Percentiles rank a stretch among this genome's conserved stretches.
These are phyloP conservation scores for Ocimum tenuiflorum DNA, from an alignment of 257 asterid species.

Conservation along the genomic window DNA sequence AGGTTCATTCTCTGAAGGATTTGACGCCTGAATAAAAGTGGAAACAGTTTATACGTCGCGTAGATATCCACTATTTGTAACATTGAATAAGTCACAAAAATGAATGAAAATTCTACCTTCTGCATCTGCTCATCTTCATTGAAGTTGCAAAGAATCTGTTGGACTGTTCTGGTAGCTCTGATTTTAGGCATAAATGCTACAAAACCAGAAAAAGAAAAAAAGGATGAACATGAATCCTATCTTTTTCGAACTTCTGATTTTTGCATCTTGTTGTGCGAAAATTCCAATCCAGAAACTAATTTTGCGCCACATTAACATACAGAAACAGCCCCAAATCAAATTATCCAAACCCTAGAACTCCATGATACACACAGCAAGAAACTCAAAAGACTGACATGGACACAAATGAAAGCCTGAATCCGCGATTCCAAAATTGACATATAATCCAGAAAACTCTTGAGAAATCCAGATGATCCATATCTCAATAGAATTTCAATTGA, in stretches of 20 bases:
- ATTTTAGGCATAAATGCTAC: slow-evolving; percentile 86
- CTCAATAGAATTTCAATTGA: no score
- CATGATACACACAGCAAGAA: not conserved
- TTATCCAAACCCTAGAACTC: slow-evolving; percentile 3
- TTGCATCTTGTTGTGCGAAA: not conserved
- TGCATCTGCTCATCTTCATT: slow-evolving; percentile 41
- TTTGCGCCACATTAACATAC: not conserved
- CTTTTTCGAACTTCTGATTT: no score
- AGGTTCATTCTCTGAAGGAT: slow-evolving; percentile 19
- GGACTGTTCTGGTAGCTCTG: slow-evolving; percentile 53
- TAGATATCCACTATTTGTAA: not conserved
- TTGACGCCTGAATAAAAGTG: slow-evolving; percentile 30
- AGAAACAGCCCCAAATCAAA: not conserved
- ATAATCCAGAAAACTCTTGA: not conserved
- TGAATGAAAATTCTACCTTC: slow-evolving; percentile 48
- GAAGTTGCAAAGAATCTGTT: slow-evolving; percentile 57
- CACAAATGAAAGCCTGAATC: not conserved
- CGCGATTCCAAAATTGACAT: not conserved
- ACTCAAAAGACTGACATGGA: not conserved
- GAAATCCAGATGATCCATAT: no score
- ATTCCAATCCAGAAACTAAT: not conserved
- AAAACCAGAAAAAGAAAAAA: slow-evolving; percentile 17
- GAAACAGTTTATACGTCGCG: not conserved
- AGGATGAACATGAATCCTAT: slow-evolving; percentile 6
- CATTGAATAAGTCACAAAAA: not conserved